Base-by-base conservation (phyloP, 306 rosid species). In the Cicer judaicum region DNA sequence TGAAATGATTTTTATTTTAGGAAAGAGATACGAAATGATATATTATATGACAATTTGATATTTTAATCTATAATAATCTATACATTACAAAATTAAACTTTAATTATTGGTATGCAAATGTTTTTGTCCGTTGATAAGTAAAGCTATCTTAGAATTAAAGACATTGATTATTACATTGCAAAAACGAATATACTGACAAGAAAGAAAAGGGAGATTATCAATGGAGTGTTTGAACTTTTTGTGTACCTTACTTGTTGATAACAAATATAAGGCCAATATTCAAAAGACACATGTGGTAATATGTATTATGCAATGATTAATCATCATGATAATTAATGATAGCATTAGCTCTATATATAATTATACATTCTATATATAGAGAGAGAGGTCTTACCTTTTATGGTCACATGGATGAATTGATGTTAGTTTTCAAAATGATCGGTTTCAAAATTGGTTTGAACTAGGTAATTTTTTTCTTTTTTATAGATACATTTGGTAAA, bases 191-290 rank as follows among this genome's bases (percentile, higher is more conserved):
- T 84, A 44, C 65, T 15, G 78, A 62, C 75, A 68, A 68, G 68
- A 65, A 55, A 65, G 68, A 43, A 68, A 61, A 72, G 67, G 36
- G 36, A 69, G 74, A 67, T 76, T 57, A 77, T 57, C 48, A 75
- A 78, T 73, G 53, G 80, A 40, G 74, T 77, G 79, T 77, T 77
- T 77, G 82, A 84, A 80, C 56, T 55, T 59, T 70, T 50, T 60
- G 16, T 44, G 75, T 77, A 80, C 68, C 74, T 73, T 72, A 56
- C 68, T 71, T 57, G 70, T 80, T 77, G 85, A 84, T 80, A 68
- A 84, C 78, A 80, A 62, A 73, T 68, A 68, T 55, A 84, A 72
- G 85, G 85, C 75, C 82, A 80, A 68, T 77, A 80, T 84, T 84
- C 34, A 73, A 80, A 79, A 70, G 80, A 59, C 79, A 84, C 85